A percentile compares a stretch with the other conserved stretches of the same genome.
phyloP scores from a whole-genome alignment of 139 green algal genomes.

The Ostreobium quekettii region DNA sequence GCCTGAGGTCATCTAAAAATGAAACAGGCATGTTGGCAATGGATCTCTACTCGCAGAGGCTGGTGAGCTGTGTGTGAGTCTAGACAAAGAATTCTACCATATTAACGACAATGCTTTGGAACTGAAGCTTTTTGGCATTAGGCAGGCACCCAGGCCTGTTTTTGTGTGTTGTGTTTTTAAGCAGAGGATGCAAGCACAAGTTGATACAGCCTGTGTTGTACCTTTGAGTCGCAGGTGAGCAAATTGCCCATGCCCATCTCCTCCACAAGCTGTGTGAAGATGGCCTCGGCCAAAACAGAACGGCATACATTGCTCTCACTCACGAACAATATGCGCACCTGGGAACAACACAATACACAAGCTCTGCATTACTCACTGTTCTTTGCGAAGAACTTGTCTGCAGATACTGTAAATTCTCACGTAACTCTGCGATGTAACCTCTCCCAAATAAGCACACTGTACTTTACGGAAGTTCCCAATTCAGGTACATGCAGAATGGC shows the following conservation, averaged over 20 bases:
- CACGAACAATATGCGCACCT: constrained; percentile 49
- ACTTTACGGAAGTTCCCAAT: no score
- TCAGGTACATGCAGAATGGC: no score
- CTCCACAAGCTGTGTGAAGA: constrained; percentile 37
- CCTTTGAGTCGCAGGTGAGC: constrained; percentile 36
- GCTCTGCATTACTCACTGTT: no score
- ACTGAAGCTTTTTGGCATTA: neutral
- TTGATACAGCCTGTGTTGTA: constrained; percentile 18
- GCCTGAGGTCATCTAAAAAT: no score
- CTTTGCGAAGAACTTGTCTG: no score
- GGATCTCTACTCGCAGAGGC: neutral
- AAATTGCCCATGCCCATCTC: constrained; percentile 22
- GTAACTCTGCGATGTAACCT: no score
- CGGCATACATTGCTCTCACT: constrained; percentile 71
- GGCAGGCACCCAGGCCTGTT: neutral
- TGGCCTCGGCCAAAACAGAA: constrained; percentile 50
- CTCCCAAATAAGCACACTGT: no score
- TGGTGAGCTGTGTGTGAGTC: neutral
- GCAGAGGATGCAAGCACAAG: no score
- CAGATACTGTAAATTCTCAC: no score
- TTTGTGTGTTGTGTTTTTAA: neutral
- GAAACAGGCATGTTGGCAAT: neutral
- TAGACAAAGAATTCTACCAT: neutral
- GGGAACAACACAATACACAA: neutral
- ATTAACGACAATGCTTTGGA: neutral